Evolutionary conservation across 2,329 filamentous ascomycete genomes (phyloP).

Genomic region (Corinectria fuckeliana): DNA sequence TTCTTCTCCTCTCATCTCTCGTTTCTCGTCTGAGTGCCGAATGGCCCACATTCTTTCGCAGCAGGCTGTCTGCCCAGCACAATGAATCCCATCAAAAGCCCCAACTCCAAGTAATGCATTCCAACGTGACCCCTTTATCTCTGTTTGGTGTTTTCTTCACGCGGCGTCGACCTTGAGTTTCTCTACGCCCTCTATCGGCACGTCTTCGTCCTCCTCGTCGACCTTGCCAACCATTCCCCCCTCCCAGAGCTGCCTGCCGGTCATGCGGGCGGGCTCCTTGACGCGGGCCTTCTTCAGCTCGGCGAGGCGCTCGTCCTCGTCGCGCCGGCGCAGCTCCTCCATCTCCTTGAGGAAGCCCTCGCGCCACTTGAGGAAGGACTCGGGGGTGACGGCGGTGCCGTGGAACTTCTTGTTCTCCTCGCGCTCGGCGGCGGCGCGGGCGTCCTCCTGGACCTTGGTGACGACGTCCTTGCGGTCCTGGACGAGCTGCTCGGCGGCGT

Average conservation of each 20-base stretch:
- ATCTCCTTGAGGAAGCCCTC: conserved; percentile 80
- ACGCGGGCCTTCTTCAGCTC: conserved; percentile 81
- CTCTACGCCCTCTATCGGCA: conserved; percentile 67
- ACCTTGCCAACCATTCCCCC: conserved; percentile 71
- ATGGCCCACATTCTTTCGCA: conserved; percentile 11
- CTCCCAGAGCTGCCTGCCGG: conserved; percentile 81
- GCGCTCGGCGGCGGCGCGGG: conserved; percentile 68
- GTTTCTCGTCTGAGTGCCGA: background rate
- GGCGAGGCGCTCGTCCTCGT: conserved; percentile 79
- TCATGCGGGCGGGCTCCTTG: conserved; percentile 76
- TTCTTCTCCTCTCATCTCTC: conserved; percentile 2
- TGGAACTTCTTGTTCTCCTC: conserved; percentile 98
- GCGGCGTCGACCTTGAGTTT: conserved; percentile 73
- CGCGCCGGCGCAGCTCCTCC: conserved; percentile 71
- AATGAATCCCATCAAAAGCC: conserved; percentile 29
- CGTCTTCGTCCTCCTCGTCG: conserved; percentile 71
- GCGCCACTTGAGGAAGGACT: conserved; percentile 85
- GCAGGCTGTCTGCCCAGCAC: conserved; percentile 12
- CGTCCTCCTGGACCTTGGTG: conserved; percentile 64
- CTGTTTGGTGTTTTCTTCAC: conserved; percentile 25
- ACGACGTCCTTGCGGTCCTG: conserved; percentile 72
- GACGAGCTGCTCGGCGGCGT: conserved; percentile 86
- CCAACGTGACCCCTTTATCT: background rate
- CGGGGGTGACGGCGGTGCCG: conserved; percentile 84
- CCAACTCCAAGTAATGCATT: conserved; percentile 38